Conservation (phyloP, 148 eudicot genomes). For the Amaranthus hypochondriacus region DNA sequence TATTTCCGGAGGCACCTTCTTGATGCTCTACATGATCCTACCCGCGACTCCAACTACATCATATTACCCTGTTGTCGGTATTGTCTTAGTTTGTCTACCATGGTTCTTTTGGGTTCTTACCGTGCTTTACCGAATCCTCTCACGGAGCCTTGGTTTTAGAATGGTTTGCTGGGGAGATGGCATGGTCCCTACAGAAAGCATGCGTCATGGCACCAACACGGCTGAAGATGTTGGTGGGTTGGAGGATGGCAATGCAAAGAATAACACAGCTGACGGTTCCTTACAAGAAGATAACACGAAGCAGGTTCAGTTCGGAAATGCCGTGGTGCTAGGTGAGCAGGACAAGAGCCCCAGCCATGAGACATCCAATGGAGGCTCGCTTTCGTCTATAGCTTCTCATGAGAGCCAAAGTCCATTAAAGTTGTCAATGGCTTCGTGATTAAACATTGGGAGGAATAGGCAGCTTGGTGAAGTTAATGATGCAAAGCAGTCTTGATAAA, state of each 20-base stretch:
- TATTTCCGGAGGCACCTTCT: constrained; percentile 31
- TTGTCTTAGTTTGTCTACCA: constrained; percentile 32
- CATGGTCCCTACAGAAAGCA: constrained; percentile 1
- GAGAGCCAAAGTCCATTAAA: constrained; percentile 33
- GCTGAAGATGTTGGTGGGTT: neutral
- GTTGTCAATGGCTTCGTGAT: constrained; percentile 23
- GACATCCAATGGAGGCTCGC: neutral
- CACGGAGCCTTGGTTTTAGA: constrained; percentile 36
- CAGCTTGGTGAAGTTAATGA: neutral
- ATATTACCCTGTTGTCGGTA: constrained; percentile 30
- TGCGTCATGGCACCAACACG: neutral
- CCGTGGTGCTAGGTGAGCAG: neutral
- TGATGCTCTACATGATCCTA: constrained; percentile 31
- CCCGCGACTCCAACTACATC: constrained; percentile 24
- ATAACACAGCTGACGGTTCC: neutral
- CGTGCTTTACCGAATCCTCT: constrained; percentile 27
- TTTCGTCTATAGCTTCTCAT: constrained; percentile 3
- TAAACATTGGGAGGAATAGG: neutral
- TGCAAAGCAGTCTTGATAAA: neutral
- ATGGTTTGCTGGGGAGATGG: constrained; percentile 38
- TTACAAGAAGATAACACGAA: neutral
- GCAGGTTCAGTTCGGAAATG: constrained; percentile 19
- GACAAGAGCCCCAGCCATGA: neutral
- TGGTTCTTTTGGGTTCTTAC: constrained; percentile 45
- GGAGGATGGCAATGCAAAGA: neutral